Percentiles rank a stretch among this genome's conserved stretches.
Conservation (phyloP, 2,329 filamentous ascomycete genomes). For the Fusarium goolgardi region DNA sequence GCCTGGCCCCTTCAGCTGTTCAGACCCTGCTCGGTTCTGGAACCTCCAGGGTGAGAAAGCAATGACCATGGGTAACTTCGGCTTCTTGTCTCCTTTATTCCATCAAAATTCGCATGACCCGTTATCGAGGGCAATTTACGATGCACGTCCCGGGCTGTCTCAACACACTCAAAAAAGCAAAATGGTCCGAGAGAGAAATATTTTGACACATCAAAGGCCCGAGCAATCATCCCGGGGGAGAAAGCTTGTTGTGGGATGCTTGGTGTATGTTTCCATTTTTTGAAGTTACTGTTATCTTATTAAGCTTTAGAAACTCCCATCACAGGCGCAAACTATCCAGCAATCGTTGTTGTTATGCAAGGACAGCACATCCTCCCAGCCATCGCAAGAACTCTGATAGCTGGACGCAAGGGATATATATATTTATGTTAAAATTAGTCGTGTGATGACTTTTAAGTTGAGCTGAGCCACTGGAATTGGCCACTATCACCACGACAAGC, state of each 20-base stretch:
- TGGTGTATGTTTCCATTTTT: neutral
- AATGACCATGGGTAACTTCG: neutral
- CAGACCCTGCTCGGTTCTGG: neutral
- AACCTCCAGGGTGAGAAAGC: neutral
- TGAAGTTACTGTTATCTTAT: neutral
- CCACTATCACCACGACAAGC: neutral
- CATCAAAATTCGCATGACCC: constrained; percentile 1
- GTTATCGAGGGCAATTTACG: neutral
- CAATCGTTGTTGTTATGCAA: neutral
- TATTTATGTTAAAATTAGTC: neutral
- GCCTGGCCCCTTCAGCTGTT: neutral
- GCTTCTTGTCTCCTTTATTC: constrained; percentile 5
- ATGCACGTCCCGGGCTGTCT: constrained; percentile 9
- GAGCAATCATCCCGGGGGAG: neutral
- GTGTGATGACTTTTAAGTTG: constrained; percentile 4
- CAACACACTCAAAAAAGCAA: constrained; percentile 2
- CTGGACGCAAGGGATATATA: constrained; percentile 26
- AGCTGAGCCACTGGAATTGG: constrained; percentile 1
- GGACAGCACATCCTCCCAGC: neutral
- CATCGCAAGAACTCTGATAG: neutral
- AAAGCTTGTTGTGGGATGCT: neutral
- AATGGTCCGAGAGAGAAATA: constrained; percentile 5
- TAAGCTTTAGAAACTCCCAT: neutral
- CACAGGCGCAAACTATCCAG: neutral
- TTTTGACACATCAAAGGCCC: neutral